Conservation (phyloP, 2,329 filamentous ascomycete species). For the Sporothrix pallida region DNA sequence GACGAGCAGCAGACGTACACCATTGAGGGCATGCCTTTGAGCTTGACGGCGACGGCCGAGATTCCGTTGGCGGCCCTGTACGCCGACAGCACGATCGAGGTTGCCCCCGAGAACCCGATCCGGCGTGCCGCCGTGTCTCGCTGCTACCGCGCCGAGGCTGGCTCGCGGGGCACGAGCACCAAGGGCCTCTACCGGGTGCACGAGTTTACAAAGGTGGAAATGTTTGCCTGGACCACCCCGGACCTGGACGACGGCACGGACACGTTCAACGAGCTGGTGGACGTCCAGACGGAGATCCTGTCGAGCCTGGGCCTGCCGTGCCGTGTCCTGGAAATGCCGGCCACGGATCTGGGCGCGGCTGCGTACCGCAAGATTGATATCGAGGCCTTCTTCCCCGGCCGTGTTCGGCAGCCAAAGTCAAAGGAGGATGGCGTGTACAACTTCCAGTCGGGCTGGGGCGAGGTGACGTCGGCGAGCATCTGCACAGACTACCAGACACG, state of each 20-base stretch:
- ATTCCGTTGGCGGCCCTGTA: slow-evolving; percentile 93
- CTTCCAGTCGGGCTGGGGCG: slow-evolving; percentile 78
- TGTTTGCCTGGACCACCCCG: slow-evolving; percentile 88
- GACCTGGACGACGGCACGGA: slow-evolving; percentile 55
- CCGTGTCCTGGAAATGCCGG: slow-evolving; percentile 91
- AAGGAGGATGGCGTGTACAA: slow-evolving; percentile 41
- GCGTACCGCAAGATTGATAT: slow-evolving; percentile 90
- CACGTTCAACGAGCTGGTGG: slow-evolving; percentile 83
- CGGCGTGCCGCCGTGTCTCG: slow-evolving; percentile 84
- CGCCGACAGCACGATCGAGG: slow-evolving; percentile 73
- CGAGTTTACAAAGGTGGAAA: slow-evolving; percentile 97
- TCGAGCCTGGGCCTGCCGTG: slow-evolving; percentile 78
- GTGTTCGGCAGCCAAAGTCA: slow-evolving; percentile 51
- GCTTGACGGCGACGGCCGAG: slow-evolving; percentile 87
- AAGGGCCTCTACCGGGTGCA: slow-evolving; percentile 97
- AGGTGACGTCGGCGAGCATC: slow-evolving; percentile 87
- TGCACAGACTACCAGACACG: slow-evolving; percentile 95
- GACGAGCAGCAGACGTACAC: slow-evolving; percentile 92
- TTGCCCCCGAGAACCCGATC: slow-evolving; percentile 72
- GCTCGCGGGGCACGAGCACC: slow-evolving; percentile 84
- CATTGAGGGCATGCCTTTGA: slow-evolving; percentile 74
- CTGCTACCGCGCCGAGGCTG: slow-evolving; percentile 96
- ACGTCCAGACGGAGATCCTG: slow-evolving; percentile 85
- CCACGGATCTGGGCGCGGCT: slow-evolving; percentile 84
- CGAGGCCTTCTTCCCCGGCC: slow-evolving; percentile 89